These are phyloP conservation scores for Colletotrichum cereale DNA, from an alignment of 2,329 filamentous ascomycete species.

Conservation along the genomic window DNA sequence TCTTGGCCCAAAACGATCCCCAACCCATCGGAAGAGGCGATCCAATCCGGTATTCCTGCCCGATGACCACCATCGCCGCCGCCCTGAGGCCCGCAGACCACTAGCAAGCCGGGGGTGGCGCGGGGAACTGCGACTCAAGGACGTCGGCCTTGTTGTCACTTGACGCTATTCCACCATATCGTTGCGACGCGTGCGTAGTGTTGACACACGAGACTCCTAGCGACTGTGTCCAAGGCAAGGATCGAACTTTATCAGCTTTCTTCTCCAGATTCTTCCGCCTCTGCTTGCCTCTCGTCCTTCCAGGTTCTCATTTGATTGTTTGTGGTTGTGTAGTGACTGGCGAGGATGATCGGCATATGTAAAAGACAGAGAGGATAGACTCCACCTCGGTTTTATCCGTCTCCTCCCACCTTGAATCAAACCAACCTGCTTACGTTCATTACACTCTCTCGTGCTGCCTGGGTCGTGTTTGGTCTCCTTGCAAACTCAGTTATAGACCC, in stretches of 20 bases:
- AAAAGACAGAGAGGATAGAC: background rate
- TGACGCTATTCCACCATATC: conserved; percentile 26
- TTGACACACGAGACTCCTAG: conserved; percentile 6
- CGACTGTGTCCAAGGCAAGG: conserved; percentile 7
- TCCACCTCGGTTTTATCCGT: background rate
- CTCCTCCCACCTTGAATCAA: background rate
- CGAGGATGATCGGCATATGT: background rate
- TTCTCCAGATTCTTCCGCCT: conserved; percentile 4
- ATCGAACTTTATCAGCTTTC: background rate
- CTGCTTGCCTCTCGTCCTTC: background rate
- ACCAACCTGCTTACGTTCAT: conserved; percentile 19
- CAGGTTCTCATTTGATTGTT: background rate
- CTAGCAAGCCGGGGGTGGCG: conserved; percentile 8
- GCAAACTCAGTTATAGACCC: conserved; percentile 5
- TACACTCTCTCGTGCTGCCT: conserved; percentile 12
- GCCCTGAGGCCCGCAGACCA: conserved; percentile 13
- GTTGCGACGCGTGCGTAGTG: conserved; percentile 17
- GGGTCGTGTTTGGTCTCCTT: conserved; percentile 14
- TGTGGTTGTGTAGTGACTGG: background rate
- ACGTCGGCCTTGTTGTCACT: conserved; percentile 10
- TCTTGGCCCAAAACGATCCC: conserved; percentile 11
- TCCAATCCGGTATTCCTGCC: conserved; percentile 29
- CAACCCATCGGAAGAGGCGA: conserved; percentile 27
- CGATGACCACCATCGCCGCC: conserved; percentile 10
- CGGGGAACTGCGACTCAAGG: background rate